Conservation (phyloP, 495 filamentous ascomycete genomes). For the Daldinia caldariorum region DNA sequence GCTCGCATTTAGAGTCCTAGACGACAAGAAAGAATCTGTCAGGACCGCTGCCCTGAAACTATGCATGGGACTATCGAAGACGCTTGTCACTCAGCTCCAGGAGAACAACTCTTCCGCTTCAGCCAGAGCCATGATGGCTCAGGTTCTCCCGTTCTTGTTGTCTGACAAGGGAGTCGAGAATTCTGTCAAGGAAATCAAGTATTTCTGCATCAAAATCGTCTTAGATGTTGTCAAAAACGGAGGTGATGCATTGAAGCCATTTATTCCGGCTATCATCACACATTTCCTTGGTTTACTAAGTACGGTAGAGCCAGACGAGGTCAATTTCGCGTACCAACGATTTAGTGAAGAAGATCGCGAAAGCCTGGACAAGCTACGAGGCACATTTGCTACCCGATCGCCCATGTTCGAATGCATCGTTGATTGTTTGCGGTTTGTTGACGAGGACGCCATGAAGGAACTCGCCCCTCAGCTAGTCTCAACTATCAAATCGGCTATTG, state of each 20-base stretch:
- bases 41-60: constrained; percentile 81
- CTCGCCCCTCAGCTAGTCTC: constrained; percentile 76
- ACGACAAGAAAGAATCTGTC: constrained; percentile 95
- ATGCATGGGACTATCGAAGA: constrained; percentile 81
- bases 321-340: constrained; percentile 93
- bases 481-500: constrained; percentile 84
- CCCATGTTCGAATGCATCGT: constrained; percentile 95
- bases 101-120: constrained; percentile 75
- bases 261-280: constrained; percentile 82
- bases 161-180: constrained; percentile 91
- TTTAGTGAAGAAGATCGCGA: constrained; percentile 86
- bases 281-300: constrained; percentile 82
- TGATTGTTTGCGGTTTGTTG: constrained; percentile 84
- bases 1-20: constrained; percentile 82
- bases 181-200: constrained; percentile 82
- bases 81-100: constrained; percentile 86
- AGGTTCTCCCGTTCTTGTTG: constrained; percentile 88
- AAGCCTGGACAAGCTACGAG: constrained; percentile 83
- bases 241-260: constrained; percentile 75
- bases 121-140: constrained; percentile 78
- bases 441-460: constrained; percentile 75
- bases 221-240: constrained; percentile 90
- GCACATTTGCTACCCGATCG: constrained; percentile 80
- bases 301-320: constrained; percentile 82
- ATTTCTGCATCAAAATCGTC: constrained; percentile 76